Conservation (phyloP, 768 basidiomycete species). For the Holtermanniella nyarrowii region DNA sequence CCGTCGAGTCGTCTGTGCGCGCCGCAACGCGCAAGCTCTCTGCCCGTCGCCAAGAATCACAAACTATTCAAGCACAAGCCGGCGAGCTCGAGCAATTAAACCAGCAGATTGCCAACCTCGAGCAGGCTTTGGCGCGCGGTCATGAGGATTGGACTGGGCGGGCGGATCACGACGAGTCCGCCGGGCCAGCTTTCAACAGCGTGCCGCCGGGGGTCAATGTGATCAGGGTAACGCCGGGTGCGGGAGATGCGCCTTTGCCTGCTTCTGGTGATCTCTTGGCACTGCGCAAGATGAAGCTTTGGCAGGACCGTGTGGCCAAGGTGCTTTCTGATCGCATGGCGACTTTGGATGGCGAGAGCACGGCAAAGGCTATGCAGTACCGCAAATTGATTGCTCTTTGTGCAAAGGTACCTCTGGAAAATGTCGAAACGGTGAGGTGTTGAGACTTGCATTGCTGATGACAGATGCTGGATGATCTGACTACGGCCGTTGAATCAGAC, state of each 20-base stretch:
- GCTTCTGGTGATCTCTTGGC: conserved; percentile 47
- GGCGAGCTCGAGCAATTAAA: conserved; percentile 68
- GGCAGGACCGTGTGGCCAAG: conserved; percentile 71
- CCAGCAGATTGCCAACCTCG: conserved; percentile 73
- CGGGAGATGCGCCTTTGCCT: conserved; percentile 47
- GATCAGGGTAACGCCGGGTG: conserved; percentile 48
- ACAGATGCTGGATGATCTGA: conserved; percentile 34
- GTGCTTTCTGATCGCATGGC: conserved; percentile 61
- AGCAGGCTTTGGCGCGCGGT: conserved; percentile 59
- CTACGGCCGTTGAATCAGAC: conserved; percentile 33
- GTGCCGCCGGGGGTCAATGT: conserved; percentile 57
- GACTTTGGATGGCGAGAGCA: conserved; percentile 63
- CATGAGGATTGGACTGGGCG: conserved; percentile 50
- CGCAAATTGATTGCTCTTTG: conserved; percentile 83
- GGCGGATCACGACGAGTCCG: conserved; percentile 39
- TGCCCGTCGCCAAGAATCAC: conserved; percentile 77
- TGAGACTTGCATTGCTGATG: conserved; percentile 1
- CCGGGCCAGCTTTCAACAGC: conserved; percentile 60
- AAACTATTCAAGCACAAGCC: conserved; percentile 60
- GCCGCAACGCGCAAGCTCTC: conserved; percentile 82
- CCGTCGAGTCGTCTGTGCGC: conserved; percentile 74
- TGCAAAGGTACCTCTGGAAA: conserved; percentile 73
- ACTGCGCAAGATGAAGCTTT: conserved; percentile 64
- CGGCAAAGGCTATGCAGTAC: conserved; percentile 83
- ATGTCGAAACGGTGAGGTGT: conserved; percentile 78